Percentiles rank a stretch among this genome's conserved stretches.
Evolutionary conservation across 2,329 filamentous ascomycete genomes (phyloP).

Genomic region (Tolypocladium cylindrosporum): DNA sequence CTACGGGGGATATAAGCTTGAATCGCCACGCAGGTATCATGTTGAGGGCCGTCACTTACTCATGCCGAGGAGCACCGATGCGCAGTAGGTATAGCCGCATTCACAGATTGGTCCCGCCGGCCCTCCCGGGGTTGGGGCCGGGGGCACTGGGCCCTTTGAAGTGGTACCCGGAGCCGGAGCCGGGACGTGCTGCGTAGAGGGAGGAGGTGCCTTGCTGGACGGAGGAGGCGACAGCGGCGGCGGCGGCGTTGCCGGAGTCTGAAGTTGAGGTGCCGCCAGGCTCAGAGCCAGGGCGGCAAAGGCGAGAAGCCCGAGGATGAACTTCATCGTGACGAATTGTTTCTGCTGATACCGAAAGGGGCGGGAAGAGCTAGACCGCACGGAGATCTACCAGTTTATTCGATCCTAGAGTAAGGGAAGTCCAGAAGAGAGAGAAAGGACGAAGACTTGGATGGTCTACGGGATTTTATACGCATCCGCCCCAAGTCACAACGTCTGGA

Average conservation of each 20-base stretch:
- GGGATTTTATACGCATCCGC: not conserved
- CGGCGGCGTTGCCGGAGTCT: conserved; percentile 10
- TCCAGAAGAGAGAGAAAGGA: not conserved
- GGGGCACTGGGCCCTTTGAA: conserved; percentile 5
- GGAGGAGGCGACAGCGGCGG: conserved; percentile 9
- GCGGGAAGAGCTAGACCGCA: not conserved
- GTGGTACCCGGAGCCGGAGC: not conserved
- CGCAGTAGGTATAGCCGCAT: conserved; percentile 32
- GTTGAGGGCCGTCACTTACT: conserved; percentile 11
- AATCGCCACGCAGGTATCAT: not conserved
- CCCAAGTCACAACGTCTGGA: not conserved
- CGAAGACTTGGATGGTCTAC: not conserved
- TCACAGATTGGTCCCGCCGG: conserved; percentile 25
- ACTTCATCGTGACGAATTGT: conserved; percentile 12
- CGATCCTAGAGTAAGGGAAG: not conserved
- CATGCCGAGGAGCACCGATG: conserved; percentile 26
- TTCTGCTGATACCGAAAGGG: not conserved
- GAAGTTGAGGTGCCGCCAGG: conserved; percentile 3
- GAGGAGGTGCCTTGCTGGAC: not conserved
- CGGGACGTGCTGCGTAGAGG: not conserved
- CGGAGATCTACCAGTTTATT: not conserved
- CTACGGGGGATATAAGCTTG: conserved; percentile 8
- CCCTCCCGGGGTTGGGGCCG: conserved; percentile 8
- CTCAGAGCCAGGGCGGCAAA: conserved; percentile 10
- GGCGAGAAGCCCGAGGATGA: conserved; percentile 10